Conservation (phyloP, 164 flowering plant species). For the Aristolochia contorta region DNA sequence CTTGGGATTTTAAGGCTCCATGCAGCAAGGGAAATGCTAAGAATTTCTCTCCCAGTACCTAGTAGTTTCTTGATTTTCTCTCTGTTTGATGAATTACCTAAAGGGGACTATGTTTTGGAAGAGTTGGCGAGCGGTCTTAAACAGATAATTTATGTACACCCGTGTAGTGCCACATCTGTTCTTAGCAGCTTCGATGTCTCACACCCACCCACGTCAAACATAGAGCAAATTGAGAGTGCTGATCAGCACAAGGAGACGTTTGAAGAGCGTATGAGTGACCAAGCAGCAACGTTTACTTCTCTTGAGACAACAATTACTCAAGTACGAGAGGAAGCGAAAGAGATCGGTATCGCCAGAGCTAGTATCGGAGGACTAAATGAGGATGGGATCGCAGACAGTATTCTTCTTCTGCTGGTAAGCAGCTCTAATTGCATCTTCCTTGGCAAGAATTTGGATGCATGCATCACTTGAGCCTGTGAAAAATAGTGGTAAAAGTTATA, state of each 20-base stretch:
- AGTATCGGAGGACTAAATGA: conserved; percentile 53
- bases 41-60: conserved; percentile 70
- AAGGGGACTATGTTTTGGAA: conserved; percentile 79
- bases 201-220: conserved; percentile 6
- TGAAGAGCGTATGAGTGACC: conserved; percentile 14
- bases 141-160: conserved; percentile 27
- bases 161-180: conserved; percentile 63
- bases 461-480: too few species aligned
- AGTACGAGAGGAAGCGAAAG: conserved; percentile 63
- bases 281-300: conserved; percentile 25
- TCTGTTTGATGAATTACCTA: conserved; percentile 70
- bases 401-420: conserved; percentile 51
- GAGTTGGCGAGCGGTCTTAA: conserved; percentile 58
- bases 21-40: conserved; percentile 85
- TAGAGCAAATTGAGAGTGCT: conserved; percentile 6
- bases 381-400: conserved; percentile 66
- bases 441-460: too few species aligned
- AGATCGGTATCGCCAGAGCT: conserved; percentile 49
- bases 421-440: not conserved
- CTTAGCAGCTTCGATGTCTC: conserved; percentile 43
- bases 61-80: conserved; percentile 68
- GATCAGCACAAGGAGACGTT: conserved; percentile 24
- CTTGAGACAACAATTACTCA: conserved; percentile 51
- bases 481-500: not conserved
- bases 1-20: conserved; percentile 72